Base-by-base conservation (phyloP, 2,329 filamentous ascomycete genomes). In the Claviceps sp. region DNA sequence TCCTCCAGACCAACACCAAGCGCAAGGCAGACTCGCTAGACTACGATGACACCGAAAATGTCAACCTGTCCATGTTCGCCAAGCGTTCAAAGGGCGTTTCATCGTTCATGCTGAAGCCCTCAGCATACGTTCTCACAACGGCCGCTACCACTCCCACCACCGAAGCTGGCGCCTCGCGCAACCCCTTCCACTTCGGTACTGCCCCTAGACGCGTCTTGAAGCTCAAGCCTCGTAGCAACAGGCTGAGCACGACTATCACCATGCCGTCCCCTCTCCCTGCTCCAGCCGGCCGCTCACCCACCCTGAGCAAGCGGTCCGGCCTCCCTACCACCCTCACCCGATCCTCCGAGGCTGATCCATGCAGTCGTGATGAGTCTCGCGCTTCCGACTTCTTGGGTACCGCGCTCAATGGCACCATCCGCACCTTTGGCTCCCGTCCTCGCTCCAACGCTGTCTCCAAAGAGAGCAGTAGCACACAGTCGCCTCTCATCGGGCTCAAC, bases 311-410 rank as follows among this genome's bases (percentile, higher is more conserved):
- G 69, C 79, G 82, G 54, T 73, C 82, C 29, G 79, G 81, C 49
- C 79, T 88, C 56, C 73, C 88, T 43, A 80, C 79, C 49, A 81
- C 77, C 62, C 81, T 85, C 53, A 83, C 85, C 47, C 79, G 85
- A 91, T 58, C 83, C 85, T 1, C 83, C 86, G 1, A 34, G 9
- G 29, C 29, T 11, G 29, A 34, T 34, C 68, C 77, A 14, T 82
- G 83, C 64, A 67, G 69, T 49, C 69, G 70, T 54, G 72, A 69
- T 52, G 69, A 70, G 14, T 68, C 73, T n/a, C 68, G 73, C 6
- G 70, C 84, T 3, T 86, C 88, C 0, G 94, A 95, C 68, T 90
- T 85, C 50, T 82, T 95, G 54, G 86, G 93, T 63, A 85, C 87
- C 23, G 90, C 88, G 3, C 78, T 94, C 56, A 86, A 80, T 64